Evolutionary conservation across 495 filamentous ascomycete genomes (phyloP).

Genomic region (Podospora bellae-mahoneyi): DNA sequence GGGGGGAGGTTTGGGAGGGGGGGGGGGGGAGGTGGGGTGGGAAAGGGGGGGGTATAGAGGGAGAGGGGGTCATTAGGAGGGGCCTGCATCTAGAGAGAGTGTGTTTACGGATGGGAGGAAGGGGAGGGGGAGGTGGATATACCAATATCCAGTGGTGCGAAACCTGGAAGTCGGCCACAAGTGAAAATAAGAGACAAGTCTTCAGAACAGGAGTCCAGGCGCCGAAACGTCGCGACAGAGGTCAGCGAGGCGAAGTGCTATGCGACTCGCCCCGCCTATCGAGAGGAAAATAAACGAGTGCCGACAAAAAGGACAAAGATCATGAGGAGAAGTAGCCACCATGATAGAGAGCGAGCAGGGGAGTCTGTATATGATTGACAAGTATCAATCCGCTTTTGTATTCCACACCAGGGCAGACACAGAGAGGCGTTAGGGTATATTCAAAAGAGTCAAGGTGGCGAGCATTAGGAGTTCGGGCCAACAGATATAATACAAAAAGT

Average conservation of each 20-base stretch:
- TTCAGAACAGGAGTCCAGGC: too few species aligned
- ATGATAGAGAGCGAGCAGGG: too few species aligned
- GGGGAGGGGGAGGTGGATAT: neutral
- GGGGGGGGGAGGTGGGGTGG: conserved; percentile 19
- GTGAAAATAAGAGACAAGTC: too few species aligned
- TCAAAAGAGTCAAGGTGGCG: neutral
- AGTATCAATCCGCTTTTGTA: neutral
- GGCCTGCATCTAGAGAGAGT: neutral
- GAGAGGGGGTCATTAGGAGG: conserved; percentile 3
- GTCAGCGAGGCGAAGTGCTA: too few species aligned
- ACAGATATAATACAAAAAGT: neutral
- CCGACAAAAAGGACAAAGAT: too few species aligned
- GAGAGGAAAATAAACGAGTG: too few species aligned
- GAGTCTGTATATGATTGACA: too few species aligned
- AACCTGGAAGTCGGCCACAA: too few species aligned
- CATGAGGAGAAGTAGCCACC: too few species aligned
- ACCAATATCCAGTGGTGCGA: too few species aligned
- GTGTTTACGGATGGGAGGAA: neutral
- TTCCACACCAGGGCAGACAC: neutral
- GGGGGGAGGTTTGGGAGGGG: conserved; percentile 29
- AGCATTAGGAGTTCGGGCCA: neutral
- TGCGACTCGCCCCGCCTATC: too few species aligned
- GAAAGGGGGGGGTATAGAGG: conserved; percentile 11
- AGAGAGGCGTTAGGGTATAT: neutral
- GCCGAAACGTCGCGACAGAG: too few species aligned